A percentile compares a stretch with the other conserved stretches of the same genome.
phyloP scores from a whole-genome alignment of 2,329 filamentous ascomycete genomes.

The Cyclaneusma minus region DNA sequence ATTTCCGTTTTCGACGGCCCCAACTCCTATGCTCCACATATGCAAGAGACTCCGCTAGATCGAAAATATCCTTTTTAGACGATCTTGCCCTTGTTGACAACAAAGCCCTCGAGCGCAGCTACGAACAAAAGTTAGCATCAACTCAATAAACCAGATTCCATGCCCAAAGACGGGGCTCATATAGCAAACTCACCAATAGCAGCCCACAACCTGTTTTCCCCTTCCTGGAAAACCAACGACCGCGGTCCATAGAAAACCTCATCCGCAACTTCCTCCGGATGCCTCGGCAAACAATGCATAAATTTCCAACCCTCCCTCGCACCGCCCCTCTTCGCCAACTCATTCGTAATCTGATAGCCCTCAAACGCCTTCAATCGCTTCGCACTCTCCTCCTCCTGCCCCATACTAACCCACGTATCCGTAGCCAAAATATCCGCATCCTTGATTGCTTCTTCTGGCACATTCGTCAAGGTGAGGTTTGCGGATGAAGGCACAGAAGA shows the following conservation, averaged over 20 bases:
- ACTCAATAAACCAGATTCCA: neutral
- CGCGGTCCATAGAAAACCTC: slow-evolving; percentile 82
- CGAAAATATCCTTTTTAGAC: no score
- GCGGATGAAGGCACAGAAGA: slow-evolving; percentile 45
- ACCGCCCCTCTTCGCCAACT: slow-evolving; percentile 68
- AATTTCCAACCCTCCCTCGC: slow-evolving; percentile 89
- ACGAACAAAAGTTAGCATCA: slow-evolving; percentile 1
- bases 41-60: no score
- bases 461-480: slow-evolving; percentile 56
- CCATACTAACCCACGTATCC: slow-evolving; percentile 96
- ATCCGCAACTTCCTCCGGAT: slow-evolving; percentile 84
- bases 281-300: slow-evolving; percentile 93
- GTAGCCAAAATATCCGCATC: slow-evolving; percentile 83
- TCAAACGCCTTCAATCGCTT: slow-evolving; percentile 68
- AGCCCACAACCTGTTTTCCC: slow-evolving; percentile 87
- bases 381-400: slow-evolving; percentile 73
- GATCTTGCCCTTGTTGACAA: slow-evolving; percentile 86
- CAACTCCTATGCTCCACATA: no score
- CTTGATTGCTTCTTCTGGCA: slow-evolving; percentile 73
- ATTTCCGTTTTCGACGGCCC: no score
- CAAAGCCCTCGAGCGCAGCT: slow-evolving; percentile 74
- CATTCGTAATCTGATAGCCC: slow-evolving; percentile 82
- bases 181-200: slow-evolving; percentile 47
- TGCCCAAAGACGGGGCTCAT: neutral
- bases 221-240: slow-evolving; percentile 84